Percentiles rank a stretch among this genome's conserved stretches.
phyloP scores from a whole-genome alignment of 345 rosid species.

The Microcos paniculata region DNA sequence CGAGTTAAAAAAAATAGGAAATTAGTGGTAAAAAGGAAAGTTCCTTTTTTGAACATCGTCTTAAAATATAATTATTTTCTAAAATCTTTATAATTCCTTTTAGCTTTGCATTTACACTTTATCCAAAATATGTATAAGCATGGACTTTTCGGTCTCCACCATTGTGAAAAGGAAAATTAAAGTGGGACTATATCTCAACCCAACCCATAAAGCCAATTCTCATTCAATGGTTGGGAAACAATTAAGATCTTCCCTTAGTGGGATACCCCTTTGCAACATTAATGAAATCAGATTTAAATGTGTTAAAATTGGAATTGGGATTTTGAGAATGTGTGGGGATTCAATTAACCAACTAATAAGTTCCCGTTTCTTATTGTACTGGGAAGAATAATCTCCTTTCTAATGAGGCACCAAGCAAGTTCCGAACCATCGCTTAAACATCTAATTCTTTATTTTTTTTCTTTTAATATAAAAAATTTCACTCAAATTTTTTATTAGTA shows the following conservation, averaged over 20 bases:
- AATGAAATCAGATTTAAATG: neutral
- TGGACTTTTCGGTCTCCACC: neutral
- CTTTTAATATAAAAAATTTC: too few species aligned
- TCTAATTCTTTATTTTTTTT: neutral
- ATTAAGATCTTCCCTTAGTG: neutral
- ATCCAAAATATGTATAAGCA: neutral
- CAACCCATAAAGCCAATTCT: slow-evolving; percentile 13
- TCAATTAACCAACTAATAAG: neutral
- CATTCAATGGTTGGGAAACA: slow-evolving; percentile 15
- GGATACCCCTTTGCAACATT: neutral
- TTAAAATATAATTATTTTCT: neutral
- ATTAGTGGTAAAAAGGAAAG: neutral
- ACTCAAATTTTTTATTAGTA: too few species aligned
- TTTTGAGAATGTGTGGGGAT: neutral
- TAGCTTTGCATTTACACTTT: neutral
- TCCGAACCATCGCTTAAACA: neutral
- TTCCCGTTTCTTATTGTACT: neutral
- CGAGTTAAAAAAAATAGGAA: neutral
- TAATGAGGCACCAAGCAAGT: neutral
- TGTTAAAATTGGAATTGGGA: neutral
- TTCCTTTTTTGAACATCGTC: neutral
- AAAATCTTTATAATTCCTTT: neutral
- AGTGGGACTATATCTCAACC: slow-evolving; percentile 11
- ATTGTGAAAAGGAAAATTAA: neutral
- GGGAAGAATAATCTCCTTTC: neutral